A percentile compares a stretch with the other conserved stretches of the same genome.
Conservation (phyloP, 306 rosid genomes). For the Sechiopsis laciniata region DNA sequence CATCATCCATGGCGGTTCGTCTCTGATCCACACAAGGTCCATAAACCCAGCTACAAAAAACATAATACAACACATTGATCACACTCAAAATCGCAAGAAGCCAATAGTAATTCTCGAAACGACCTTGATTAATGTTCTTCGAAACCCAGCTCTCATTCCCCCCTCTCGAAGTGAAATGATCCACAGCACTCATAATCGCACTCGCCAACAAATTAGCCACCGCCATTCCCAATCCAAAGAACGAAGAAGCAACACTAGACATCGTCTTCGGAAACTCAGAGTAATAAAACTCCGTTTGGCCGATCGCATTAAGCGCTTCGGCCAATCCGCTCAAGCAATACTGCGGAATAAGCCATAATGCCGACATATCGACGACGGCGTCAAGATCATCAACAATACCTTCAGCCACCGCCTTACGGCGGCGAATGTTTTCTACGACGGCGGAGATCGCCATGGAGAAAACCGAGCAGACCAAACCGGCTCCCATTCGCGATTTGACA, state of each 20-base stretch:
- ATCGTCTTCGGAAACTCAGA: slow-evolving; percentile 60
- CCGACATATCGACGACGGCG: slow-evolving; percentile 52
- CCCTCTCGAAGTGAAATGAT: slow-evolving; percentile 39
- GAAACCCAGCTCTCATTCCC: slow-evolving; percentile 60
- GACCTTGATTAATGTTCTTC: slow-evolving; percentile 42
- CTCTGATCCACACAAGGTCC: slow-evolving; percentile 38
- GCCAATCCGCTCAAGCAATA: slow-evolving; percentile 42
- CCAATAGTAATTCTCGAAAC: slow-evolving; percentile 52
- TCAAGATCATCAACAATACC: slow-evolving; percentile 33
- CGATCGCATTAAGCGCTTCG: slow-evolving; percentile 54
- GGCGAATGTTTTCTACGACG: slow-evolving; percentile 37
- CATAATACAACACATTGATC: slow-evolving; percentile 35
- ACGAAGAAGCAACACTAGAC: slow-evolving; percentile 54
- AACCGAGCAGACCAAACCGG: slow-evolving; percentile 40
- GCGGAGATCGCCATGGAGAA: slow-evolving; percentile 44
- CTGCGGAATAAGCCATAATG: slow-evolving; percentile 59
- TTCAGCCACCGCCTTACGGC: slow-evolving; percentile 30
- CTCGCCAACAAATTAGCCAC: slow-evolving; percentile 46
- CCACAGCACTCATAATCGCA: slow-evolving; percentile 36
- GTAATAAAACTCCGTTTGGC: slow-evolving; percentile 61
- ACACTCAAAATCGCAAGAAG: slow-evolving; percentile 38
- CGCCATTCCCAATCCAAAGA: slow-evolving; percentile 43
- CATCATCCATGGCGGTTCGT: slow-evolving; percentile 17
- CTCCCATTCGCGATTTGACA: slow-evolving; percentile 49
- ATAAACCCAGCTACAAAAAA: slow-evolving; percentile 58